These are phyloP conservation scores for Metschnikowia aberdeeniae DNA, from an alignment of 805 yeast species.

Conservation along the genomic window DNA sequence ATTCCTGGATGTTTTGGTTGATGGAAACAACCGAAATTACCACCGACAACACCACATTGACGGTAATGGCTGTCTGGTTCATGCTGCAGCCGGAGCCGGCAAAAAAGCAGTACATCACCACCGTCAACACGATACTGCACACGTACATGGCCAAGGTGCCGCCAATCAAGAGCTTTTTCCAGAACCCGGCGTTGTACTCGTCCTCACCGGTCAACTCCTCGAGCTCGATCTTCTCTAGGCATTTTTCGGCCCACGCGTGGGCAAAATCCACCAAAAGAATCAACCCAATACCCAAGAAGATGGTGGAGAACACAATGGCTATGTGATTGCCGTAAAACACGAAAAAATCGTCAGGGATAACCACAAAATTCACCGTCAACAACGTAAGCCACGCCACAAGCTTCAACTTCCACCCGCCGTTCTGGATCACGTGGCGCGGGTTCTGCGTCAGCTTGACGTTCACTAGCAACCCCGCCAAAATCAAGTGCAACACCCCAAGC, in stretches of 20 bases:
- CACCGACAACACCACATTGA: slow-evolving; percentile 65
- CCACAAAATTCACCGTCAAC: slow-evolving; percentile 57
- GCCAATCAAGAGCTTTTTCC: slow-evolving; percentile 79
- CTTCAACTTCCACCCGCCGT: slow-evolving; percentile 88
- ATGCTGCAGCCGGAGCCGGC: slow-evolving; percentile 77
- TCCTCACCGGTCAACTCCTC: slow-evolving; percentile 53
- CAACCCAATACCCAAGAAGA: slow-evolving; percentile 85
- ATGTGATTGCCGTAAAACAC: slow-evolving; percentile 88
- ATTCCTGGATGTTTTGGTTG: slow-evolving; percentile 81
- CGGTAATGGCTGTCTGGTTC: slow-evolving; percentile 82
- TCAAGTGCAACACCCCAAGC: slow-evolving; percentile 71
- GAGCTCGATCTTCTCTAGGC: slow-evolving; percentile 84
- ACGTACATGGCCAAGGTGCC: slow-evolving; percentile 86
- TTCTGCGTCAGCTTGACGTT: slow-evolving; percentile 76
- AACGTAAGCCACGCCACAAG: slow-evolving; percentile 55
- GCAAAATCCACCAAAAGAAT: slow-evolving; percentile 93
- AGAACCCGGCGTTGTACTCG: slow-evolving; percentile 50
- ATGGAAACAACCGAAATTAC: slow-evolving; percentile 68
- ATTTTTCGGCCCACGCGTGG: slow-evolving; percentile 97
- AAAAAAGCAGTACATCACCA: slow-evolving; percentile 78
- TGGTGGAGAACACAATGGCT: slow-evolving; percentile 76
- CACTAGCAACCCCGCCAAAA: slow-evolving; percentile 61
- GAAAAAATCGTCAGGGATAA: slow-evolving; percentile 81
- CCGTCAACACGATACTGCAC: slow-evolving; percentile 66
- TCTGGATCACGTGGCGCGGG: slow-evolving; percentile 79